phyloP scores from a whole-genome alignment of 306 rosid genomes.

The Citrullus colocynthis region DNA sequence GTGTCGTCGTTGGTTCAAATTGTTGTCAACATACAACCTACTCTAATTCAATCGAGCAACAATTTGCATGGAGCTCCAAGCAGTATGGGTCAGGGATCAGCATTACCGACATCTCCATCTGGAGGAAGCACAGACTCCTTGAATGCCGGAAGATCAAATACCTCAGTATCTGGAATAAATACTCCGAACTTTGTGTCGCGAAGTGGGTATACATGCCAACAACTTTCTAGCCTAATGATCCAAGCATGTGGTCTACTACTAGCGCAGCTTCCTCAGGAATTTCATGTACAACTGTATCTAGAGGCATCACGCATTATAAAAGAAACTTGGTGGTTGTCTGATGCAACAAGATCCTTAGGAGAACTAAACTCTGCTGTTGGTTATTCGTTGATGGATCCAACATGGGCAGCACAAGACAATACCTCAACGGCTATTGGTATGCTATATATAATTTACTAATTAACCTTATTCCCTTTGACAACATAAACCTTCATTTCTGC shows the following conservation, averaged over 20 bases:
- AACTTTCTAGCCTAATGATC: constrained; percentile 82
- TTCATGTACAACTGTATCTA: constrained; percentile 71
- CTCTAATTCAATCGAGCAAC: constrained; percentile 74
- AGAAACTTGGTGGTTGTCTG: constrained; percentile 97
- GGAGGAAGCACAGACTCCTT: constrained; percentile 98
- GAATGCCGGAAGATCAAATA: constrained; percentile 74
- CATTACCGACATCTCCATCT: constrained; percentile 91
- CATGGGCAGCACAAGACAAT: constrained; percentile 99
- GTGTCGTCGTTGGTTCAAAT: constrained; percentile 86
- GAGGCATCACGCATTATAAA: constrained; percentile 86
- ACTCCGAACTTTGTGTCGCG: constrained; percentile 79
- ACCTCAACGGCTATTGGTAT: constrained; percentile 94
- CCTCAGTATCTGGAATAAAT: constrained; percentile 74
- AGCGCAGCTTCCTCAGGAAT: constrained; percentile 94
- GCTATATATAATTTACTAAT: constrained; percentile 10
- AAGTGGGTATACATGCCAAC: constrained; percentile 94
- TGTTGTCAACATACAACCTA: constrained; percentile 84
- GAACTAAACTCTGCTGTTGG: constrained; percentile 96
- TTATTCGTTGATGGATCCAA: constrained; percentile 94
- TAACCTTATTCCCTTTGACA: neutral
- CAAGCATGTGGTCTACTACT: constrained; percentile 96
- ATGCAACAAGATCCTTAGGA: constrained; percentile 53
- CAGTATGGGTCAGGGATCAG: constrained; percentile 73
- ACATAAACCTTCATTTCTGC: constrained; percentile 10
- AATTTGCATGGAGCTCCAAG: constrained; percentile 67